Evolutionary conservation across 2,329 filamentous ascomycete species (phyloP).

Genomic region (Colletotrichum paranaense): DNA sequence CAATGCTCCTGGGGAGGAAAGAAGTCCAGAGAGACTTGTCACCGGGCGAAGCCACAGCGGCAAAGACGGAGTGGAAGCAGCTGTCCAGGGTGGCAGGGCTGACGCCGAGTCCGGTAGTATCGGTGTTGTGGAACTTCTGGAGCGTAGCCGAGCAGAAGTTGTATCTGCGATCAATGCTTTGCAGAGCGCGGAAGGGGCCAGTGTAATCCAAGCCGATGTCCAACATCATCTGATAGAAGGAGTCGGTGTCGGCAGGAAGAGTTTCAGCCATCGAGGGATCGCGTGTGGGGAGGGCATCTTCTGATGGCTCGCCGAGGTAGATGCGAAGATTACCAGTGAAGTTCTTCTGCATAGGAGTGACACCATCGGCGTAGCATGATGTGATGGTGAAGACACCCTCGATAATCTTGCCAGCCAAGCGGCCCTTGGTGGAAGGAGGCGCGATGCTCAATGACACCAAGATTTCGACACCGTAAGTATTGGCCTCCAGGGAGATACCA

Average conservation of each 20-base stretch:
- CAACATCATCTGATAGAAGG: constrained; percentile 37
- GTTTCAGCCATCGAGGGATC: constrained; percentile 36
- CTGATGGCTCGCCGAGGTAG: constrained; percentile 36
- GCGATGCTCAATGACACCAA: constrained; percentile 38
- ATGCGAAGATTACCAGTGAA: constrained; percentile 38
- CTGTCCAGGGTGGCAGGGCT: constrained; percentile 49
- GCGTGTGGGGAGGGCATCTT: constrained; percentile 33
- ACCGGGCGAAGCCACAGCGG: constrained; percentile 46
- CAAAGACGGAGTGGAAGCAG: constrained; percentile 48
- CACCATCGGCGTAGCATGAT: constrained; percentile 28
- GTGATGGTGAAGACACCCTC: constrained; percentile 36
- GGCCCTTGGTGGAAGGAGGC: constrained; percentile 31
- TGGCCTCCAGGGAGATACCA: constrained; percentile 46
- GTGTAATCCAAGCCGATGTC: constrained; percentile 38
- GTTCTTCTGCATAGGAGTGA: constrained; percentile 35
- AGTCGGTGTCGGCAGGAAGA: constrained; percentile 36
- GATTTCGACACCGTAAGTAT: constrained; percentile 39
- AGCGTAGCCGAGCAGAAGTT: constrained; percentile 32
- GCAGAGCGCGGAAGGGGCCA: constrained; percentile 36
- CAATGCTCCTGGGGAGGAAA: constrained; percentile 45
- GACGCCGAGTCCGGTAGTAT: constrained; percentile 39
- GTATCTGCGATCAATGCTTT: constrained; percentile 34
- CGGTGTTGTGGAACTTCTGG: constrained; percentile 41
- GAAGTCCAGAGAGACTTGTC: constrained; percentile 46
- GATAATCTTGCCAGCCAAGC: constrained; percentile 14